Conservation (phyloP, 108 stramenopile genomes). For the Conticribra weissflogii region DNA sequence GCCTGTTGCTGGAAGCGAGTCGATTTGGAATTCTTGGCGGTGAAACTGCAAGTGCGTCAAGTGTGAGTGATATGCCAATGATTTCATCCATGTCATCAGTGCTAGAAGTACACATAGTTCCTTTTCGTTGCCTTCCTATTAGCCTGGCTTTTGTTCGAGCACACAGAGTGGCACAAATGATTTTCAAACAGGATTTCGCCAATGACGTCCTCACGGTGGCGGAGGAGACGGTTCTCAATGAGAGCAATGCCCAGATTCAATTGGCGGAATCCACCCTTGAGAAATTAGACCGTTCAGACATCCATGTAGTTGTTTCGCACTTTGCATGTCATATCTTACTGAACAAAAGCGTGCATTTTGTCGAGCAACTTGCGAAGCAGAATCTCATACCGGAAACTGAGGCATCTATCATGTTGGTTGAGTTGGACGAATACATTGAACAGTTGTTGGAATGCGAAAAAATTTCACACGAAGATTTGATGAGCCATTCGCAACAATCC, state of each 20-base stretch:
- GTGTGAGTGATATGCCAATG: too few relatives aligned
- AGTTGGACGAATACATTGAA: constrained; percentile 14
- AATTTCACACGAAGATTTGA: too few relatives aligned
- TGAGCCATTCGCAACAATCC: too few relatives aligned
- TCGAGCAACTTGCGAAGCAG: constrained; percentile 45
- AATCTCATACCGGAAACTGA: constrained; percentile 23
- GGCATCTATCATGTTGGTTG: constrained; percentile 15
- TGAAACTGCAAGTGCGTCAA: not conserved
- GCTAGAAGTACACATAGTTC: too few relatives aligned
- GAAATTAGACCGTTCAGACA: constrained; percentile 38
- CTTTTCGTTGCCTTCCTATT: too few relatives aligned
- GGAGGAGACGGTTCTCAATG: not conserved
- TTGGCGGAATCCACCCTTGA: constrained; percentile 44
- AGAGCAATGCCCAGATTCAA: constrained; percentile 3
- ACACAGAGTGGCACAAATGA: constrained; percentile 11
- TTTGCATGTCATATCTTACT: constrained; percentile 62
- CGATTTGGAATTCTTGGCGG: not conserved
- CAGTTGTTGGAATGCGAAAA: constrained; percentile 1
- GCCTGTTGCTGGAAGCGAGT: not conserved
- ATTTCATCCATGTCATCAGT: too few relatives aligned
- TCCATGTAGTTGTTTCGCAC: constrained; percentile 51
- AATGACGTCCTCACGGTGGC: not conserved
- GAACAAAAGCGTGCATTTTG: constrained; percentile 38
- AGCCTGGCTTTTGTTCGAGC: constrained; percentile 22
- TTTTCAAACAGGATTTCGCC: constrained; percentile 9